These are phyloP conservation scores for Urtica urens DNA, from an alignment of 306 rosid genomes.

Conservation along the genomic window DNA sequence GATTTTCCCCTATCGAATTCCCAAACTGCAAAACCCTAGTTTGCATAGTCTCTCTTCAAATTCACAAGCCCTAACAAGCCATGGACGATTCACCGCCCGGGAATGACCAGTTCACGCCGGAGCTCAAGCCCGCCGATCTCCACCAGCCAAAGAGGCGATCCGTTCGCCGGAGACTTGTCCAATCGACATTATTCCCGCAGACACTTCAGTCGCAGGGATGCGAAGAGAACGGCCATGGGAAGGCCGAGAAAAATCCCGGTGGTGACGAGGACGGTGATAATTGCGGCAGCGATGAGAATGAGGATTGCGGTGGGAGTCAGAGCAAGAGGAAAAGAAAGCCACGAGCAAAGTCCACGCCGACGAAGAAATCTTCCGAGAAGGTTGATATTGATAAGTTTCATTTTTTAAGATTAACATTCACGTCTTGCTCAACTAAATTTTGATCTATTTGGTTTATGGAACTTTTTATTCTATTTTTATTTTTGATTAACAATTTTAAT, in stretches of 20 bases:
- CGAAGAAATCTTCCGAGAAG: slow-evolving; percentile 34
- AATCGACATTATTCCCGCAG: slow-evolving; percentile 57
- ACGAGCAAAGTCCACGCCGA: slow-evolving; percentile 22
- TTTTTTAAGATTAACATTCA: neutral
- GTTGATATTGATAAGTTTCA: slow-evolving; percentile 13
- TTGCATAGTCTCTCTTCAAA: no score
- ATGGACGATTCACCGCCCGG: slow-evolving; percentile 18
- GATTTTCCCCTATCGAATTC: neutral
- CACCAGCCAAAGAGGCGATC: slow-evolving; percentile 12
- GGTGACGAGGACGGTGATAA: slow-evolving; percentile 2
- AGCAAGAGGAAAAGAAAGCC: slow-evolving; percentile 37
- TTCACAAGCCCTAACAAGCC: neutral
- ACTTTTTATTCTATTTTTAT: neutral
- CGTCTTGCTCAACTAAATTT: neutral
- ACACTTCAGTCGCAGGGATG: slow-evolving; percentile 32
- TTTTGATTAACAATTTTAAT: no score
- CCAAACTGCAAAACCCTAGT: slow-evolving; percentile 17
- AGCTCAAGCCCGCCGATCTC: slow-evolving; percentile 9
- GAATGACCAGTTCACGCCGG: slow-evolving; percentile 7
- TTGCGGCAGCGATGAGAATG: slow-evolving; percentile 22
- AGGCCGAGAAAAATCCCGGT: slow-evolving; percentile 15
- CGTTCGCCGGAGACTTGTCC: slow-evolving; percentile 44
- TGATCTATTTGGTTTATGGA: neutral
- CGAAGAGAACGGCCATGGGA: slow-evolving; percentile 20
- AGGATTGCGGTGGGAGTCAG: slow-evolving; percentile 29